Base-by-base conservation (phyloP, 108 stramenopile species). In the Cyclotella atomus region DNA sequence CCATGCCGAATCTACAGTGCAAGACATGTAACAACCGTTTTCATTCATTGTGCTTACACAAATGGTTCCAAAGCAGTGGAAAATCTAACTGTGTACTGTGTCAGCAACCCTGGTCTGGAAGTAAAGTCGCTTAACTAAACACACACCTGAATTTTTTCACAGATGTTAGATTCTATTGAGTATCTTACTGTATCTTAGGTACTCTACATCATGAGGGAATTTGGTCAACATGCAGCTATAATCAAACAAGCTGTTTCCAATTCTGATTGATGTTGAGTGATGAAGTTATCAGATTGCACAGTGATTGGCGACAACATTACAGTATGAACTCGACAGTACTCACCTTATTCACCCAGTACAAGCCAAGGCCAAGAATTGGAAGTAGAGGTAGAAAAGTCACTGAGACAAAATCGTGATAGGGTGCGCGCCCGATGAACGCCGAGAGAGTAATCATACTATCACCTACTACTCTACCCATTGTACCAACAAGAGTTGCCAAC, bases 11-110 rank as follows among this genome's bases (percentile, higher is more conserved):
- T 59, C 49, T 95, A 69, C 74, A 95, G 68, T 97, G 97, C 76
- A 87, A 83, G 49, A 89, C 87, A 6, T 97, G 96, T 70, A 70
- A 84, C 71, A 96, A 94, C 67, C 79, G 85, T 19, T 99, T 98
- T 82, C 99, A 99, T 63, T 62, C 84, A 14, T 75, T 86, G 16
- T 99, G 99, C 80, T 83, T 99, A 21, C 81, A 84, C 49, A 87
- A 97, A 75, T 99, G 99, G 99, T 98, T 99, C 75, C 71, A 79
- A 24, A 94, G 83, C 35, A 95, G 92, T 64, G 93, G 94, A 46
- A 97, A 98, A 82, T 87, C 74, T 62, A 75, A 69, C 24, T 99
- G 98, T 75, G 95, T 96, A n/a, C 59, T 99, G 28, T 99, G 98
- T 76, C 96, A 94, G 61, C 66, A 68, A 43, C 66, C 66, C 23